These are phyloP conservation scores for Pythium rishiriense DNA, from an alignment of 352 stramenopile species.

Conservation along the genomic window DNA sequence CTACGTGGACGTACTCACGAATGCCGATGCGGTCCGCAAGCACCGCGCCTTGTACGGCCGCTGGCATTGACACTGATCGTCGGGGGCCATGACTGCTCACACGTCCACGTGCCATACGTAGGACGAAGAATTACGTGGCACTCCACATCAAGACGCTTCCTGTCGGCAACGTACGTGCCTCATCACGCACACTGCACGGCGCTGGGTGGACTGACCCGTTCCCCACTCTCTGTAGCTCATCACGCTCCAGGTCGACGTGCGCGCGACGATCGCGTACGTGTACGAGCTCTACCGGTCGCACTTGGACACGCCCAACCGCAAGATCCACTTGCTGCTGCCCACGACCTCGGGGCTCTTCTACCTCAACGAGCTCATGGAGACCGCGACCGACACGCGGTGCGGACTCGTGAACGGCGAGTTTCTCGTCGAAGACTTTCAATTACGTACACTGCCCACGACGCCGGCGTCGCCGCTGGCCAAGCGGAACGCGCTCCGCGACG, in stretches of 20 bases:
- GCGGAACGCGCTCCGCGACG: background rate
- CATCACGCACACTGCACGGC: background rate
- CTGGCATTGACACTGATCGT: background rate
- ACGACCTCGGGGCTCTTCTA: conserved; percentile 71
- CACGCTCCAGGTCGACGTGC: conserved; percentile 57
- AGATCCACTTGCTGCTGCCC: conserved; percentile 65
- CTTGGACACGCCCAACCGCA: conserved; percentile 52
- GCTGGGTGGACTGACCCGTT: background rate
- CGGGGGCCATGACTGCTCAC: background rate
- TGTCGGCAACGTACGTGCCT: conserved; percentile 58
- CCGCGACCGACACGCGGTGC: conserved; percentile 60
- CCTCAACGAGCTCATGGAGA: conserved; percentile 58
- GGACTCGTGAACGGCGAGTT: conserved; percentile 68
- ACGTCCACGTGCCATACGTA: conserved; percentile 19
- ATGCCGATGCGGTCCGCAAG: conserved; percentile 55
- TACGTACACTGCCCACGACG: conserved; percentile 25
- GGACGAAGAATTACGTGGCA: conserved; percentile 52
- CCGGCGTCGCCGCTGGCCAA: conserved; percentile 9
- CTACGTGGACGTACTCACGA: conserved; percentile 51
- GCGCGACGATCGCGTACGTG: conserved; percentile 55
- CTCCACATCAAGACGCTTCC: conserved; percentile 79
- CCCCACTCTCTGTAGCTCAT: conserved; percentile 36
- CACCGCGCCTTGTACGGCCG: conserved; percentile 53
- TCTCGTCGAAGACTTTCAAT: conserved; percentile 67
- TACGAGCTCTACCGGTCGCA: conserved; percentile 80